These are phyloP conservation scores for Penicillium frequentans DNA, from an alignment of 2,329 filamentous ascomycete genomes.

Conservation along the genomic window DNA sequence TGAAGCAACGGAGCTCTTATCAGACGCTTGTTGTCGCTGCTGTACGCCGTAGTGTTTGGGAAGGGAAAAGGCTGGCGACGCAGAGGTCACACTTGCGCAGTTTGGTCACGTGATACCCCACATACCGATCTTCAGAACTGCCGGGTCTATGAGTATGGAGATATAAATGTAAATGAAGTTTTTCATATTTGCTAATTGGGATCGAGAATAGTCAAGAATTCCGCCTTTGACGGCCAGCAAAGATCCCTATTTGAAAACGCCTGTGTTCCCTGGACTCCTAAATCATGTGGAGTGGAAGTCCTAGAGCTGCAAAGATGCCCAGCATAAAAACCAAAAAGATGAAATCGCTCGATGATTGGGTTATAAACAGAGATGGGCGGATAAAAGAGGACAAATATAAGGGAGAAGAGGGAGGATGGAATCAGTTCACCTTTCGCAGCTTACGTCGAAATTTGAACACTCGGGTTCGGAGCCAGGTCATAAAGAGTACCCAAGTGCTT, in stretches of 20 bases:
- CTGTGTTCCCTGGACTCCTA: not conserved
- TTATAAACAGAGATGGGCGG: not conserved
- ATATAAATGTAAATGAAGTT: not conserved
- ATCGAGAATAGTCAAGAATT: not conserved
- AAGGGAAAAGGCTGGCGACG: conserved; percentile 12
- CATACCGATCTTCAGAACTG: not conserved
- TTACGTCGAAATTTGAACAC: conserved; percentile 52
- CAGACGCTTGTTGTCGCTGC: conserved; percentile 35
- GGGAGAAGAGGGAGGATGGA: conserved; percentile 23
- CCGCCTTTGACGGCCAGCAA: not conserved
- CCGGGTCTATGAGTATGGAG: not conserved
- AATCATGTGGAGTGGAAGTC: not conserved
- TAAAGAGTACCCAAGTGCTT: conserved; percentile 54
- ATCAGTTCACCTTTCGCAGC: conserved; percentile 28
- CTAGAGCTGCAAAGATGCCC: not conserved
- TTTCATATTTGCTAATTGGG: not conserved
- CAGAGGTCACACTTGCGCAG: conserved; percentile 25
- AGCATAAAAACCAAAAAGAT: conserved; percentile 5
- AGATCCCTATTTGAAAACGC: not conserved
- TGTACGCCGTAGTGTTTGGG: conserved; percentile 34
- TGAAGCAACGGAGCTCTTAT: conserved; percentile 19
- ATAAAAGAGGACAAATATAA: not conserved
- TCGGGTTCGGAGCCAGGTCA: conserved; percentile 58
- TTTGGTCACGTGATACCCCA: conserved; percentile 17
- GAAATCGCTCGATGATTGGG: conserved; percentile 11